Base-by-base conservation (phyloP, 2,329 filamentous ascomycete genomes). In the Hymenoscyphus albidus region DNA sequence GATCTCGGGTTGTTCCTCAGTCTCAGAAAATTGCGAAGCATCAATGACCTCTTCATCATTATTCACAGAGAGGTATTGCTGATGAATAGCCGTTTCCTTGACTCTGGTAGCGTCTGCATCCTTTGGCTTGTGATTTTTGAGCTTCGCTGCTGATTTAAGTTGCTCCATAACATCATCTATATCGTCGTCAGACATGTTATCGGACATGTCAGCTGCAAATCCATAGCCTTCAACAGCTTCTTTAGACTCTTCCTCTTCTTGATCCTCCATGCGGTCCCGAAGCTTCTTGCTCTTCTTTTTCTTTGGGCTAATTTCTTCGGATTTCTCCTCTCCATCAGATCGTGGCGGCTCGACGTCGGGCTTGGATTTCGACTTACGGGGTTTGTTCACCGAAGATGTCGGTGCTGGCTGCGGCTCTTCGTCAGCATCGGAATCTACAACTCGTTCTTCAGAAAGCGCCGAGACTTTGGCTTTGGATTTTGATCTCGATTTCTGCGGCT, bases 251-350 rank as follows among this genome's bases (percentile, higher is more conserved):
- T 60, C 32, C 13, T 67, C 66, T 10, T 61, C 67, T 12, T 55
- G 31, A 13, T 58, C 42, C 40, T 64, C 62, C 68, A 70, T 70
- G 4, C 61, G 61, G 18, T 67, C 51, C 32, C 66, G 59, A 38
- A 67, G 59, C 18, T 67, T 68, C 32, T 55, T 66, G 51, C 27
- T 62, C 32, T 51, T 61, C 39, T 42, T 56, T 42, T 62, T 60
- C 39, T 31, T 58, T 44, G 39, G 10, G 31, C 18, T 18, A 13
- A 27, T 18, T 14, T 55, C 32, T 10, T 48, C 59, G 55, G 42
- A 18, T 35, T 35, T 35, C 12, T 27, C 35, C 18, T 18, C 38
- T 42, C 32, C 44, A 35, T 35, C 18, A 12, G n/a, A 27, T 61
- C 35, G 31, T 14, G 44, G 18, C 5, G 48, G n/a, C 7, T 18